Base-by-base conservation (phyloP, 1,284 basidiomycete species). In the Sanghuangporus weigelae region DNA sequence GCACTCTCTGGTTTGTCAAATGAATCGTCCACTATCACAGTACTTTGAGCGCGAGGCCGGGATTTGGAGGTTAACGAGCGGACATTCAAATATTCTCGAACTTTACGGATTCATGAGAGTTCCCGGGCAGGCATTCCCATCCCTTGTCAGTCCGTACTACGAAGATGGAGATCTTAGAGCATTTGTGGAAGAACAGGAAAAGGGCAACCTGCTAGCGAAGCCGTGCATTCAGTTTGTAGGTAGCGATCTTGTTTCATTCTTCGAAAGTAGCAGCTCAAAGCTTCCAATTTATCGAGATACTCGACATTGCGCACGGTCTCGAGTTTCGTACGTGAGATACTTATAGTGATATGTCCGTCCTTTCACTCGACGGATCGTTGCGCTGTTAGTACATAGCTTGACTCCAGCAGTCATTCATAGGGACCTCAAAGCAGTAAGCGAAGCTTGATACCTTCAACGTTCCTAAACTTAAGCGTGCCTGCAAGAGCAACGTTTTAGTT, bases 11-110 rank as follows among this genome's bases (percentile, higher is more conserved):
- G 11, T 44, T 12, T 7, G n/a, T 14, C n/a, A 12, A 14, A 44
- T 12, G n/a, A 44, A n/a, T 14, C 42, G 42, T 31, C 26, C 26
- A 49, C 10, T 16, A 19, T 23, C 5, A 14, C 23, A 49, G 57
- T 59, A 59, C 39, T 59, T 59, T 21, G 44, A 46, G 11, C 40
- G 57, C 11, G 57, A 59, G 38, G 39, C 19, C 19, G 40, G 57
- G 7, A 46, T 48, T 14, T 50, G 40, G 57, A 49, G 23, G 31
- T 21, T 12, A n/a, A 31, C 35, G 26, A 23, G 21, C 11, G 10
- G 16, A 10, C 57, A 59, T 48, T 44, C 57, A 21, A 59, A 59
- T 35, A 59, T 59, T 26, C 16, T 35, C 42, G 23, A 16, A n/a
- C 11, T 46, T 16, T 44, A 23, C 12, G 57, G 57, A 11, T 46